Conservation (phyloP, 2,329 filamentous ascomycete genomes). For the Talaromyces atroroseus region DNA sequence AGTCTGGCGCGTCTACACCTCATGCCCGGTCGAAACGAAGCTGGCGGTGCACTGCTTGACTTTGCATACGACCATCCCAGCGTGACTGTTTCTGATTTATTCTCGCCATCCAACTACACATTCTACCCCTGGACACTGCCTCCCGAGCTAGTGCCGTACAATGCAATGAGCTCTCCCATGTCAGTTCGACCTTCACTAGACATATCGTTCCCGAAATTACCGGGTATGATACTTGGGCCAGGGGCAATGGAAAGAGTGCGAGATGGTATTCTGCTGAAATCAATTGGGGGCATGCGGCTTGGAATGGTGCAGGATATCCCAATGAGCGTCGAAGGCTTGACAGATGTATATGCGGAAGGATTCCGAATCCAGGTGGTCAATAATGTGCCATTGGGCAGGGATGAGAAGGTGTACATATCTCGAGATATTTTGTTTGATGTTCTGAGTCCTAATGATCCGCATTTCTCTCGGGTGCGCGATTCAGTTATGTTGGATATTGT, state of each 20-base stretch:
- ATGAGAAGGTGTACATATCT: slow-evolving; percentile 79
- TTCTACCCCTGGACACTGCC: slow-evolving; percentile 94
- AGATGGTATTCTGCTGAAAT: slow-evolving; percentile 57
- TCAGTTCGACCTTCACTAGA: slow-evolving; percentile 66
- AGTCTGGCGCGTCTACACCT: slow-evolving; percentile 76
- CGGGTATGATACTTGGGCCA: slow-evolving; percentile 43
- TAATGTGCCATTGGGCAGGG: slow-evolving; percentile 72
- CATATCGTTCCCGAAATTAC: slow-evolving; percentile 57
- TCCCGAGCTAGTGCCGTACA: slow-evolving; percentile 62
- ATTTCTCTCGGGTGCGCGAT: slow-evolving; percentile 75
- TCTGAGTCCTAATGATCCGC: slow-evolving; percentile 61
- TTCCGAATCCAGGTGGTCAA: slow-evolving; percentile 69
- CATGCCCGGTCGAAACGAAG: slow-evolving; percentile 55
- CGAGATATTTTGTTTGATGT: slow-evolving; percentile 70
- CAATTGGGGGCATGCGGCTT: slow-evolving; percentile 53
- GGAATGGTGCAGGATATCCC: slow-evolving; percentile 46
- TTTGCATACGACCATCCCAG: slow-evolving; percentile 52
- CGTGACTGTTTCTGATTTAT: slow-evolving; percentile 49
- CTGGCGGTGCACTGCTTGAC: slow-evolving; percentile 53
- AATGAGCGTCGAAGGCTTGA: slow-evolving; percentile 17
- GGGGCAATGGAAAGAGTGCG: slow-evolving; percentile 52
- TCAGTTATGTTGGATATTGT: slow-evolving; percentile 67
- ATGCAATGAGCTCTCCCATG: slow-evolving; percentile 73
- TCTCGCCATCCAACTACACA: slow-evolving; percentile 68
- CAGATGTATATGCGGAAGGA: slow-evolving; percentile 25